Base-by-base conservation (phyloP, 805 yeast species). In the Wickerhamomyces hampshirensis region DNA sequence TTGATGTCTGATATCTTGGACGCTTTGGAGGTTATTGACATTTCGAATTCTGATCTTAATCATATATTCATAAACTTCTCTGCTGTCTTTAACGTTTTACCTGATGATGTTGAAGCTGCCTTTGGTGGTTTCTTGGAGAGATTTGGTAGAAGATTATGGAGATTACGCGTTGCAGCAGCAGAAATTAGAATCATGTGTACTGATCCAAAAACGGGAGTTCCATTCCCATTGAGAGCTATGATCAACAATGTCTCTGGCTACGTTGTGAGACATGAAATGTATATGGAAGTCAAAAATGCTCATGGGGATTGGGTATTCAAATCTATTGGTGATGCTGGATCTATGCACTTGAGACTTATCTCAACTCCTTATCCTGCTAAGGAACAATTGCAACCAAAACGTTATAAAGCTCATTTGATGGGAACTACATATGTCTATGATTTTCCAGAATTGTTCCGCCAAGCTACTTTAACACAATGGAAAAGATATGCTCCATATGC, bases 381-480 rank as follows among this genome's bases (percentile, higher is more conserved):
- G 71, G 98, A 93, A 67, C 89, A 95, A 69, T 74, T 93, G 56
- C 98, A 93, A 70, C 97, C 98, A 53, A 93, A 93, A 66, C 87
- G 99, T 68, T 94, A 94, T 72, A 85, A 83, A 69, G 99, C 99
- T 34, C 98, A 93, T 65, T 73, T 86, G 54, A 84, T 93, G 89
- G 98, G 98, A 46, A 93, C 99, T 14, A 89, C 98, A 9, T 93
- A 87, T 58, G 96, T 87, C 34, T 93, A 94, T 57, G 99, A 93
- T 65, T 94, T 93, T 93, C 98, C 99, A 35, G 98, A 93, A 61
- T 69, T 93, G 55, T 93, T 94, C 83, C 85, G 89, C 55, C 97
- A 93, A 68, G 95, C 96, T 26, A 73, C 85, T 26, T 62, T 77
- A 38, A 71, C 89, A 15, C 83, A 80, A 63, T 93, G 99, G 99